Evolutionary conservation across 805 yeast species (phyloP), one percentile per base, ranked within the genome.

Genomic region (Starmerella floris): DNA sequence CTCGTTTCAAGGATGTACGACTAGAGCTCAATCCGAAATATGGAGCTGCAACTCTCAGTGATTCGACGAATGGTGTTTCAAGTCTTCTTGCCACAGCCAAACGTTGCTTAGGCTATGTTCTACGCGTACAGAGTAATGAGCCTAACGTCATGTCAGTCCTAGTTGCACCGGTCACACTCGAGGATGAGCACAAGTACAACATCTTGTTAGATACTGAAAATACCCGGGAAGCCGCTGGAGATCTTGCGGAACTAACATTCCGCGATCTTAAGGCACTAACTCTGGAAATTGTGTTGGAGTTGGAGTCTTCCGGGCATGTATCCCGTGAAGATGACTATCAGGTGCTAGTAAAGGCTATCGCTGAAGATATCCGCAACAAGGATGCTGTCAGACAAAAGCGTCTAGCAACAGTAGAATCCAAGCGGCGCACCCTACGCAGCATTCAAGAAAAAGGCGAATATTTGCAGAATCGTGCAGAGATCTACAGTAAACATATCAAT

Each of bases 261-360:
- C 79, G 82, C 35, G 83, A 80, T 36, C 66, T 91, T 54, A 91
- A 88, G 60, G 77, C 74, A 46, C 62, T 74, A 51, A 79, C 94
- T 0, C 62, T 91, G 28, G 85, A 80, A 51, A 71, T 78, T 44
- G 70, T 88, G 2, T 64, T 85, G 40, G 83, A 83, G 52, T 63
- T 91, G 39, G 96, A 88, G 55, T 58, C 68, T 1, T 61, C 73
- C 56, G 85, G 83, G 2, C 61, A 68, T 31, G 68, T 87, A 8
- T 66, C 79, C 2, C 69, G 94, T 45, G 64, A 69, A 26, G 74
- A 83, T 56, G 75, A 79, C 17, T 83, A 77, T 59, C 97, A 91
- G 57, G 76, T 73, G 20, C 56, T 91, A 13, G 62, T 91, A 45
- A 84, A 85, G 55, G 83, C 82, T 49, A 78, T 91, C 48, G 94